phyloP scores from a whole-genome alignment of 2,329 filamentous ascomycete species.

The Gyromitra esculenta region DNA sequence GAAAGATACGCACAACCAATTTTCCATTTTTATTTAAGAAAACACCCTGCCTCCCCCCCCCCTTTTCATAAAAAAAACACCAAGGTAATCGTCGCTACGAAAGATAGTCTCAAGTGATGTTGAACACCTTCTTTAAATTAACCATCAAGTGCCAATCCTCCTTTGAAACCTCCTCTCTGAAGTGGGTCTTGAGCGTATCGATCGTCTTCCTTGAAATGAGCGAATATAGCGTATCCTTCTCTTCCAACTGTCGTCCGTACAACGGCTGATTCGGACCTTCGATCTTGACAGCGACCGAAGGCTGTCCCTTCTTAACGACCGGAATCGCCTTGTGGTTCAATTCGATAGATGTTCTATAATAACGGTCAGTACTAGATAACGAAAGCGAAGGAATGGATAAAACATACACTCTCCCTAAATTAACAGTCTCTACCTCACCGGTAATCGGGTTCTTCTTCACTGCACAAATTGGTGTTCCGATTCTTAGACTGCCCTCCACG shows the following conservation, averaged over 20 bases:
- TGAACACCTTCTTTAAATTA: conserved; percentile 94
- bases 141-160: conserved; percentile 96
- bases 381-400: neutral
- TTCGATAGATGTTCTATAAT: conserved; percentile 85
- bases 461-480: conserved; percentile 89
- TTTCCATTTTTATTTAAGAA: conserved; percentile 24
- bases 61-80: conserved; percentile 6
- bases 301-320: conserved; percentile 93
- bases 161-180: conserved; percentile 83
- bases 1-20: neutral
- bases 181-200: conserved; percentile 95
- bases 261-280: conserved; percentile 91
- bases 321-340: conserved; percentile 95
- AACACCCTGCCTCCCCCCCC: neutral
- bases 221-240: conserved; percentile 87
- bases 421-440: conserved; percentile 82
- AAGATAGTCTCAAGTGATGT: conserved; percentile 70
- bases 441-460: conserved; percentile 84
- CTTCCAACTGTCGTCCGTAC: conserved; percentile 94
- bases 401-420: conserved; percentile 90
- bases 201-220: conserved; percentile 87
- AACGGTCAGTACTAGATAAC: conserved; percentile 9
- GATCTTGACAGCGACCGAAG: conserved; percentile 98
- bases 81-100: conserved; percentile 1
- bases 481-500: conserved; percentile 82